A percentile compares a stretch with the other conserved stretches of the same genome.
These are phyloP conservation scores for Macaranga tanarius DNA, from an alignment of 441 rosid species.

Conservation along the genomic window DNA sequence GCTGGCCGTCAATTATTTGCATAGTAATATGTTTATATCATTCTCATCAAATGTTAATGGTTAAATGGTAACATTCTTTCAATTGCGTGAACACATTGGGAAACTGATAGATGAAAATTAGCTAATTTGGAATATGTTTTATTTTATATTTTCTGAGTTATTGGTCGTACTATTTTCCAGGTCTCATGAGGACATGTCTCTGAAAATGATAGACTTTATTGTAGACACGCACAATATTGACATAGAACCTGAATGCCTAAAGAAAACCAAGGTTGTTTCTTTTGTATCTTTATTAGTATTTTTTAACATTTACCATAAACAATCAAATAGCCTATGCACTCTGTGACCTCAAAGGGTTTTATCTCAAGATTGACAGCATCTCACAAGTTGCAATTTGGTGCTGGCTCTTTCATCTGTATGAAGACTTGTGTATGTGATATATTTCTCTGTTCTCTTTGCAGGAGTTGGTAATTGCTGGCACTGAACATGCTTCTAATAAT, in stretches of 20 bases:
- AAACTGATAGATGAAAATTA: background rate
- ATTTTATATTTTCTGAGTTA: constrained; percentile 2
- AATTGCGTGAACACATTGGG: background rate
- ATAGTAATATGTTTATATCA: background rate
- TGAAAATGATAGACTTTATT: constrained; percentile 57
- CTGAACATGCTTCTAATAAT: constrained; percentile 34
- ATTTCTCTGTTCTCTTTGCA: constrained; percentile 29
- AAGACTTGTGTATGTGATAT: background rate
- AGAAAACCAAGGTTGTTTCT: constrained; percentile 52
- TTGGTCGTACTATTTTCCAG: constrained; percentile 33
- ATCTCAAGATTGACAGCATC: constrained; percentile 11
- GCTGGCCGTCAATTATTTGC: background rate
- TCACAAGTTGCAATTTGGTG: background rate
- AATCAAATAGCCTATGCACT: background rate
- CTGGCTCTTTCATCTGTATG: background rate
- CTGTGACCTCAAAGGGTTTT: background rate
- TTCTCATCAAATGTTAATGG: background rate
- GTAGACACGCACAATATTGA: constrained; percentile 58
- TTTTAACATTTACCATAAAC: background rate
- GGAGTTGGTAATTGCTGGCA: constrained; percentile 66
- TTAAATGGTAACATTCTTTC: background rate
- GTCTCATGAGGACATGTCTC: constrained; percentile 74
- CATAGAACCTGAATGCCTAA: constrained; percentile 46
- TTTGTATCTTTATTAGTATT: background rate
- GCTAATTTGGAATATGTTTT: background rate